Conservation (phyloP, 2,329 filamentous ascomycete genomes). For the Neofusicoccum laricinum region DNA sequence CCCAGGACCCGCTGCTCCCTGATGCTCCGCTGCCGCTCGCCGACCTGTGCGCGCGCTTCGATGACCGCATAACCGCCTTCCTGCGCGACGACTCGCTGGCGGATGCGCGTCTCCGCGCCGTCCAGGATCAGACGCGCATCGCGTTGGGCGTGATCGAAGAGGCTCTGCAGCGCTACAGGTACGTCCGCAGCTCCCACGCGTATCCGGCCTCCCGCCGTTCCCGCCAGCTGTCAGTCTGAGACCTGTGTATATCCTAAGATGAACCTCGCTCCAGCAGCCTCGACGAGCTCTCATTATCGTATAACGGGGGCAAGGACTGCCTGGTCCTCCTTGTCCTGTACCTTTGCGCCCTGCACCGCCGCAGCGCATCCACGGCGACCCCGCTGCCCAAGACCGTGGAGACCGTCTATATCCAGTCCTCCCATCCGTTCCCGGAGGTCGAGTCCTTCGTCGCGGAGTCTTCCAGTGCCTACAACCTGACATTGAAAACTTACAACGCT, state of each 20-base stretch:
- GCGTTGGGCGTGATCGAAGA: slow-evolving; percentile 72
- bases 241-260: slow-evolving; percentile 22
- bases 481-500: slow-evolving; percentile 69
- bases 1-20: slow-evolving; percentile 34
- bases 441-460: slow-evolving; percentile 76
- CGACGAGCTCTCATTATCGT: slow-evolving; percentile 80
- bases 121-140: slow-evolving; percentile 72
- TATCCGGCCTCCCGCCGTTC: not conserved
- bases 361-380: slow-evolving; percentile 26
- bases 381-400: slow-evolving; percentile 56
- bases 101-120: slow-evolving; percentile 48
- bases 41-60: slow-evolving; percentile 50
- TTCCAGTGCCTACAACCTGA: slow-evolving; percentile 67
- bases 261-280: slow-evolving; percentile 49
- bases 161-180: slow-evolving; percentile 74
- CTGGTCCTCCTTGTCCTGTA: slow-evolving; percentile 87
- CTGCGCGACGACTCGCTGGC: slow-evolving; percentile 55
- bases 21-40: slow-evolving; percentile 46
- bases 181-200: slow-evolving; percentile 30
- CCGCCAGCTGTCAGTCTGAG: slow-evolving; percentile 4
- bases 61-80: slow-evolving; percentile 63
- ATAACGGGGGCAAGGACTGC: slow-evolving; percentile 98
- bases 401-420: slow-evolving; percentile 84
- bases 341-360: slow-evolving; percentile 59
- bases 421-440: slow-evolving; percentile 80